phyloP scores from a whole-genome alignment of 2,329 filamentous ascomycete genomes.

The Colletotrichum noveboracense region DNA sequence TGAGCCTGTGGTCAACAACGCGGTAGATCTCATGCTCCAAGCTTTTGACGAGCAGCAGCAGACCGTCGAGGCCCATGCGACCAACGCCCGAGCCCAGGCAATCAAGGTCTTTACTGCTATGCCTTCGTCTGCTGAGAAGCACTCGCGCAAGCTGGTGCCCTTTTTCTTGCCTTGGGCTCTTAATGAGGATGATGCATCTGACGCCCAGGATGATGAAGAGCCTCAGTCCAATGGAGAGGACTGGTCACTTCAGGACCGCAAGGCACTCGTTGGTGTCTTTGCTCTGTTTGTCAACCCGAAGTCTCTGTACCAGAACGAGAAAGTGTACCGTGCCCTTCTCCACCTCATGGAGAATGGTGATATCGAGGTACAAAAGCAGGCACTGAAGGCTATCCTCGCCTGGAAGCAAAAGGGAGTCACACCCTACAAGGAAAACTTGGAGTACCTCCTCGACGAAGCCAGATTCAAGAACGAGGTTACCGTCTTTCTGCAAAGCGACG shows the following conservation, averaged over 20 bases:
- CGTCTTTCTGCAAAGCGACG: constrained; percentile 80
- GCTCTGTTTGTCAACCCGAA: constrained; percentile 85
- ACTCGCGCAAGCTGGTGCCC: constrained; percentile 84
- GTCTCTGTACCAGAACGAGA: constrained; percentile 77
- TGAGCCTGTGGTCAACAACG: constrained; percentile 56
- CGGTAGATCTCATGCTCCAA: constrained; percentile 63
- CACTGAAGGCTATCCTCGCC: constrained; percentile 82
- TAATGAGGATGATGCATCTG: constrained; percentile 47
- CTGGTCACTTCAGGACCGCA: constrained; percentile 83
- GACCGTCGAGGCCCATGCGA: constrained; percentile 52
- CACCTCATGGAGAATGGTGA: constrained; percentile 86
- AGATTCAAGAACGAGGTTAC: constrained; percentile 94
- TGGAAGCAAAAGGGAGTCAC: constrained; percentile 84
- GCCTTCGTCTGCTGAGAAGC: constrained; percentile 82
- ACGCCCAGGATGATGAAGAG: constrained; percentile 48
- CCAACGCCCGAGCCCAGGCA: constrained; percentile 75
- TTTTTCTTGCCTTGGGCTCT: constrained; percentile 83
- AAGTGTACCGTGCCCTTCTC: constrained; percentile 79
- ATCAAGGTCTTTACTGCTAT: constrained; percentile 77
- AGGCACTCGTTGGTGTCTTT: constrained; percentile 81
- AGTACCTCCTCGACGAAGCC: constrained; percentile 87
- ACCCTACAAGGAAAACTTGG: constrained; percentile 83
- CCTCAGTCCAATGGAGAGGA: constrained; percentile 43
- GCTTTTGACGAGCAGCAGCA: constrained; percentile 70
- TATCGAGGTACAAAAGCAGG: constrained; percentile 83